Evolutionary conservation across 805 yeast genomes (phyloP), one percentile per base, ranked within the genome.

Genomic region (Hanseniaspora taiwanica): DNA sequence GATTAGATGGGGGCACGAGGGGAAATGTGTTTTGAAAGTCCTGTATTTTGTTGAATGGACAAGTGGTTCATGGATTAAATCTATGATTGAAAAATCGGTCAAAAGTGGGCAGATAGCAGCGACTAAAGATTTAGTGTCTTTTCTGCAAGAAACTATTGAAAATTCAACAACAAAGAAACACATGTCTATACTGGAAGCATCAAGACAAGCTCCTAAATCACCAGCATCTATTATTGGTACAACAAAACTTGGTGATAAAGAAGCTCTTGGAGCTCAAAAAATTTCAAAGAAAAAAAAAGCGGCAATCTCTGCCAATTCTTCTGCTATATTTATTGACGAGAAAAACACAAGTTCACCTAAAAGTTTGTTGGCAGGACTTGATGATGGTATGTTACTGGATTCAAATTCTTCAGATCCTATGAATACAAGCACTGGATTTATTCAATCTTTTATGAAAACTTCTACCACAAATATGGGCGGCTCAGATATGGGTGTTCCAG

Each of bases 1-100:
- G 35, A 60, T 85, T 41, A 68, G 79, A 2, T 91, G 98, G 97
- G 85, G 68, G 1, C 66, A 64, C 7, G 58, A 66, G 21, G 82
- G 79, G 51, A 56, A 63, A 19, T 79, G 94, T 4, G 62, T 66
- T 37, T 49, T 91, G 31, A 63, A 62, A 35, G 59, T 81, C n/a
- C 71, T 86, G n/a, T 82, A 72, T 56, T 73, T 74, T 64, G 71
- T 89, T 32, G 79, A 81, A 36, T 91, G 98, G 98, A 74, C 81
- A 0, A 94, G 91, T 2, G 71, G 80, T 39, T 81, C 94, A 44
- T 91, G 96, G 96, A 74, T 91, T 52, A 87, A 85, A 56, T 71
- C 81, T 12, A 77, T 94, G 40, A 81, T 91, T 46, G 97, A 91
- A 54, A 79, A 77, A 46, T 87, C 87, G 42, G 78, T 94, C 12